Percentiles rank a stretch among this genome's conserved stretches.
These are phyloP conservation scores for Nymphaea colorata DNA, from an alignment of 164 flowering plant genomes.

Conservation along the genomic window DNA sequence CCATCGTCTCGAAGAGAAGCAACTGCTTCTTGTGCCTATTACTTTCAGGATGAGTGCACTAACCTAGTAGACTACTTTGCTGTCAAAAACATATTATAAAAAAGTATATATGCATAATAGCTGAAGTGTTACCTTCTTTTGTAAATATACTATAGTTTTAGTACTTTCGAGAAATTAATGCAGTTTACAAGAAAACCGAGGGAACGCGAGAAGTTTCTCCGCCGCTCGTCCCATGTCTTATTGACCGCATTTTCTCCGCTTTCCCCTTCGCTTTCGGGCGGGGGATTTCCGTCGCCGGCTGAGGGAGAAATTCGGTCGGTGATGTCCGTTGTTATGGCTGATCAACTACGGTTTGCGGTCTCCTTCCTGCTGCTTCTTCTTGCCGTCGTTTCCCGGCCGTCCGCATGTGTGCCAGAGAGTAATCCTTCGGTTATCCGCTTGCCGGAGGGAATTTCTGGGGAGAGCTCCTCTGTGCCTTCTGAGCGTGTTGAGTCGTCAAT, in stretches of 20 bases:
- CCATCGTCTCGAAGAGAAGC: no score
- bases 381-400: slow-evolving; percentile 1
- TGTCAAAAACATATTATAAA: no score
- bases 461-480: slow-evolving; percentile 2
- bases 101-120: no score
- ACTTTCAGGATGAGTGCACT: no score
- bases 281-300: background rate
- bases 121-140: no score
- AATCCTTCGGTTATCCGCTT: slow-evolving; percentile 5
- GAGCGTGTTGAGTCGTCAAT: slow-evolving; percentile 11
- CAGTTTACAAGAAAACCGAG: no score
- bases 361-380: slow-evolving; percentile 4
- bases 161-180: no score
- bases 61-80: no score
- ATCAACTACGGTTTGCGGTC: background rate
- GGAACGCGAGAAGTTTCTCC: no score
- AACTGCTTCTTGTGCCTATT: no score
- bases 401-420: slow-evolving; percentile 2
- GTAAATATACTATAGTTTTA: no score
- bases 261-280: background rate
- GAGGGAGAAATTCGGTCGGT: background rate
- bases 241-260: background rate
- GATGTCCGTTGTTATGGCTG: background rate
- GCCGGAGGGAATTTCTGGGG: slow-evolving; percentile 7
- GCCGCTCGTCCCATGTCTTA: no score